Evolutionary conservation across 352 stramenopile genomes (phyloP), one percentile per base, ranked within the genome.

Genomic region (Globisporangium spiculum): DNA sequence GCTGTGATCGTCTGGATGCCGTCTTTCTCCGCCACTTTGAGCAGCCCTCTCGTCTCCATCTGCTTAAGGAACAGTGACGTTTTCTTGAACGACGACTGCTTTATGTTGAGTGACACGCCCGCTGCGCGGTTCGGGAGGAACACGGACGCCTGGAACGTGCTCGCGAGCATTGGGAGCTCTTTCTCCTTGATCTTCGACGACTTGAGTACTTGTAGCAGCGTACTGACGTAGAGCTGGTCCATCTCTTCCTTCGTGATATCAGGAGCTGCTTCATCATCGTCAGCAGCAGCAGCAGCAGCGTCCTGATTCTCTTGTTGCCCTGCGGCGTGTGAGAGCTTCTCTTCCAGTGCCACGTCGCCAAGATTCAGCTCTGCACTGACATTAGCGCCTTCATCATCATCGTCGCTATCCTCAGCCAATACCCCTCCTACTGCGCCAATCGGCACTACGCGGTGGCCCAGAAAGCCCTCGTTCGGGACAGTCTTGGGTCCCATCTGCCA

Each of bases 61-160:
- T 69, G 63, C 53, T 82, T 87, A 8, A 96, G 61, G 63, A 94
- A 94, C 12, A 75, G 70, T 0, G 86, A 96, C 4, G 90, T 67
- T 67, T 96, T 93, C 79, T 93, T 94, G 73, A 92, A 91, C 24
- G 85, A 90, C 30, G 75, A 86, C 26, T 88, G 81, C 66, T 96
- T 94, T 46, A 94, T 75, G 41, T 91, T 88, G 55, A 96, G 74
- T 12, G 75, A 78, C 16, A 78, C 66, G 12, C 77, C 82, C 1
- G 77, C 84, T 2, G 79, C 77, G 8, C 88, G 85, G 48, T 74
- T 83, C 1, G 86, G 85, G 18, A 96, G 70, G 30, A 96, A 52
- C 9, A 91, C 73, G 7, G 75, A 84, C 9, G 84, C 73, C 65
- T 94, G 83, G 67, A 96, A 94, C 26, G 76, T 84, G 44, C 80